phyloP scores from a whole-genome alignment of 2,329 filamentous ascomycete species.

The Fusarium albosuccineum region DNA sequence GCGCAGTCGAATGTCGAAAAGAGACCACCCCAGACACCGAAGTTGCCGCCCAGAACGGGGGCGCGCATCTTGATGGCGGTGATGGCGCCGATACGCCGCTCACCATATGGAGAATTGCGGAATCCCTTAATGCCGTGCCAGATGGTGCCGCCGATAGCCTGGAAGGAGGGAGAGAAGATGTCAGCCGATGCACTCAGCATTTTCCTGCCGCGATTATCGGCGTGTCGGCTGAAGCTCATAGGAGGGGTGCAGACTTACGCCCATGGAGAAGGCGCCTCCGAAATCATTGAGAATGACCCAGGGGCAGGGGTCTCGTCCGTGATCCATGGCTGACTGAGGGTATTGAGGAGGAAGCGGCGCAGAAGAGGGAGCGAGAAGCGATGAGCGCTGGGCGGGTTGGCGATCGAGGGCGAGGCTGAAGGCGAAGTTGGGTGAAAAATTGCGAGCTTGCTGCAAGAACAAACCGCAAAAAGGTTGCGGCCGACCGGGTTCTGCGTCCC shows the following conservation, averaged over 20 bases:
- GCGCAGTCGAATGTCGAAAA: conserved; percentile 98
- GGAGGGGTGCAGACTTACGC: conserved; percentile 68
- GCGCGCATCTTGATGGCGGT: conserved; percentile 98
- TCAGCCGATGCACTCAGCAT: conserved; percentile 28
- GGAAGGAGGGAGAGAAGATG: conserved; percentile 24
- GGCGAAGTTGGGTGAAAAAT: conserved; percentile 38
- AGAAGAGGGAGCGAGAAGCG: conserved; percentile 7
- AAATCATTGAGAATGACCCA: conserved; percentile 98
- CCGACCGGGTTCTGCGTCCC: conserved; percentile 10
- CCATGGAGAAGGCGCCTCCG: conserved; percentile 96
- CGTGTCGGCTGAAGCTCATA: conserved; percentile 12
- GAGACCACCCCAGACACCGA: conserved; percentile 96
- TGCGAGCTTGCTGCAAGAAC: conserved; percentile 29
- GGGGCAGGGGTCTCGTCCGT: conserved; percentile 95
- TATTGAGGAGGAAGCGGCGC: conserved; percentile 15
- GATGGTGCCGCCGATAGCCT: conserved; percentile 84
- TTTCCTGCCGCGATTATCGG: conserved; percentile 12
- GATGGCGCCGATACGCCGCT: conserved; percentile 94
- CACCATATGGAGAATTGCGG: conserved; percentile 89
- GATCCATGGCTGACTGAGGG: conserved; percentile 76
- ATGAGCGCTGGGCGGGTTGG: conserved; percentile 10
- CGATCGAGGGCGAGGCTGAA: conserved; percentile 23
- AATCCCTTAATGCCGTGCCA: conserved; percentile 99
- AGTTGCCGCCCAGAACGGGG: conserved; percentile 96
- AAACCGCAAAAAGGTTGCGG: conserved; percentile 29